phyloP scores from a whole-genome alignment of 2,329 filamentous ascomycete genomes.

The Beauveria sp. region DNA sequence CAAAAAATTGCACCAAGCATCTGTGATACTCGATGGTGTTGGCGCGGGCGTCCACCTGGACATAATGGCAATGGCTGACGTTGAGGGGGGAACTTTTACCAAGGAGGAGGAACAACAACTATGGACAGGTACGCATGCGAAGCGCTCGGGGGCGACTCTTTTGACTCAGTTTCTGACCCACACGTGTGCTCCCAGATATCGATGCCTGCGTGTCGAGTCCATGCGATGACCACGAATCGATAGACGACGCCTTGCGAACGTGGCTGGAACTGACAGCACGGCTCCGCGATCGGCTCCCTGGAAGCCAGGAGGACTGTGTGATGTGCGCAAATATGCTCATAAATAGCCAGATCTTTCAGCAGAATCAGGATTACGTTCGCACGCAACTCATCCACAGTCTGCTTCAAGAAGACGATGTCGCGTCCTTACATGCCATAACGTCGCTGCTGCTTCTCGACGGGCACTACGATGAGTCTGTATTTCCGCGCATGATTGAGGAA shows the following conservation, averaged over 20 bases:
- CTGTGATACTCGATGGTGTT: constrained; percentile 27
- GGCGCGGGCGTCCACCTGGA: constrained; percentile 17
- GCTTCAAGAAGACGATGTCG: constrained; percentile 77
- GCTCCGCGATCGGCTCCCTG: constrained; percentile 68
- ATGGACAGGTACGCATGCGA: constrained; percentile 62
- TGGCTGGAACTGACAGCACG: constrained; percentile 74
- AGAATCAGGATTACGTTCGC: constrained; percentile 79
- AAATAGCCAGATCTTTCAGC: constrained; percentile 63
- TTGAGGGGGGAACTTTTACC: constrained; percentile 53
- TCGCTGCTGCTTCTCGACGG: constrained; percentile 86
- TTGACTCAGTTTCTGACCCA: neutral
- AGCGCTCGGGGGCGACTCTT: neutral
- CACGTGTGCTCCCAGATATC: constrained; percentile 33
- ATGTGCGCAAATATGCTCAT: constrained; percentile 74
- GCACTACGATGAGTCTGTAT: constrained; percentile 65
- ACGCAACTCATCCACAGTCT: constrained; percentile 89
- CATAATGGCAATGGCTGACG: constrained; percentile 46
- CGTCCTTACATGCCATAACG: constrained; percentile 72
- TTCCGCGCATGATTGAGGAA: constrained; percentile 81
- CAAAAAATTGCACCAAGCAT: neutral
- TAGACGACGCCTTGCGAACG: constrained; percentile 79
- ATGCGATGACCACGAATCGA: constrained; percentile 46
- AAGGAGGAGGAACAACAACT: constrained; percentile 79
- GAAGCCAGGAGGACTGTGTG: constrained; percentile 70
- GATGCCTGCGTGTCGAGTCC: constrained; percentile 36